phyloP scores from a whole-genome alignment of 2,329 filamentous ascomycete species.

The Plectosphaerella cucumerina region DNA sequence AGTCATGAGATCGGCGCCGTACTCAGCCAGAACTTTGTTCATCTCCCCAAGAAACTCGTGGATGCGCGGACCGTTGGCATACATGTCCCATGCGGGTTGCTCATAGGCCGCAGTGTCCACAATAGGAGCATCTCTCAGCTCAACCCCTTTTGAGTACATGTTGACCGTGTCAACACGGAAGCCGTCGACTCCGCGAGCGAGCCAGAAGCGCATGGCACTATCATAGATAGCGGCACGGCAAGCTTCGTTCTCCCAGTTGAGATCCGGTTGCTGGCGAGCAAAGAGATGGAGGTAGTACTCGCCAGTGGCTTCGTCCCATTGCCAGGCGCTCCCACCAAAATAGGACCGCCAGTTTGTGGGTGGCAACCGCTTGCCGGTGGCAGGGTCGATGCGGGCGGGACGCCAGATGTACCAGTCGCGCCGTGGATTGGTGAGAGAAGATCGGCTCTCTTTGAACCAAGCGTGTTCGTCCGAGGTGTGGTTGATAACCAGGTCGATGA shows the following conservation, averaged over 20 bases:
- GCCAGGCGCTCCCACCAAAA: slow-evolving; percentile 61
- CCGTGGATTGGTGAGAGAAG: slow-evolving; percentile 57
- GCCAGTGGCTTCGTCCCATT: slow-evolving; percentile 66
- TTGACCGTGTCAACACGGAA: slow-evolving; percentile 76
- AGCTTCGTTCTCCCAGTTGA: slow-evolving; percentile 77
- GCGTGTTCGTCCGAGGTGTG: slow-evolving; percentile 69
- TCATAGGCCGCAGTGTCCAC: slow-evolving; percentile 37
- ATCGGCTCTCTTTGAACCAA: slow-evolving; percentile 67
- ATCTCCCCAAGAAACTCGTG: slow-evolving; percentile 66
- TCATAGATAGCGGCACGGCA: slow-evolving; percentile 68
- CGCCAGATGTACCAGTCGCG: slow-evolving; percentile 65
- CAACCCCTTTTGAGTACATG: slow-evolving; percentile 61
- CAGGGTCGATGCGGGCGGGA: slow-evolving; percentile 43
- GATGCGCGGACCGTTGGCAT: slow-evolving; percentile 65
- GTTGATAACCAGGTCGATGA: slow-evolving; percentile 75
- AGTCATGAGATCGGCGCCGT: slow-evolving; percentile 58
- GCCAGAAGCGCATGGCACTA: slow-evolving; percentile 73
- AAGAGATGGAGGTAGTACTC: slow-evolving; percentile 80
- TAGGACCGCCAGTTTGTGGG: slow-evolving; percentile 72
- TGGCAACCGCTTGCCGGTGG: slow-evolving; percentile 57
- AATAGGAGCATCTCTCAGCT: slow-evolving; percentile 55
- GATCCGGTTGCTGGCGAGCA: slow-evolving; percentile 70
- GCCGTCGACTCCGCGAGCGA: slow-evolving; percentile 66
- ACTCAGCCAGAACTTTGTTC: slow-evolving; percentile 53
- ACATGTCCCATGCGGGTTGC: slow-evolving; percentile 53